phyloP scores from a whole-genome alignment of 2,329 filamentous ascomycete species.

The Clarireedia paspali region DNA sequence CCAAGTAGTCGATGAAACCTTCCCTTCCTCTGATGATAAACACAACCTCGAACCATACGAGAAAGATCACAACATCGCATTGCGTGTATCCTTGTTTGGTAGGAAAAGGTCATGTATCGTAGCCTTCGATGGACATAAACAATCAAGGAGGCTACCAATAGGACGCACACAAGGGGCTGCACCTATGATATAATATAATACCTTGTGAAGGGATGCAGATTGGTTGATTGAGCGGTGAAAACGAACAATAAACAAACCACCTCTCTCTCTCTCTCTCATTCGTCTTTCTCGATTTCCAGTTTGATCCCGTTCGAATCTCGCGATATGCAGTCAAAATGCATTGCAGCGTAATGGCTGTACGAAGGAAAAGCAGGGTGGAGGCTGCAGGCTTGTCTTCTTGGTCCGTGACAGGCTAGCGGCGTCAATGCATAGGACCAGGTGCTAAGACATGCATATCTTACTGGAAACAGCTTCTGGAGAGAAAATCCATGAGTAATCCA shows the following conservation, averaged over 20 bases:
- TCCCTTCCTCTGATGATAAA: no score
- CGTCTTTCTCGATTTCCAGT: background rate
- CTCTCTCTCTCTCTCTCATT: background rate
- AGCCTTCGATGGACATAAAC: constrained; percentile 3
- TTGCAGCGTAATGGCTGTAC: background rate
- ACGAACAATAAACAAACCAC: background rate
- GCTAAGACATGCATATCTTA: background rate
- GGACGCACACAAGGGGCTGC: no score
- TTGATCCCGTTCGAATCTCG: constrained; percentile 4
- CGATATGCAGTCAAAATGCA: constrained; percentile 1
- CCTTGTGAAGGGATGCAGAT: background rate
- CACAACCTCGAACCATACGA: no score
- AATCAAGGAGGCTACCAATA: constrained; percentile 7
- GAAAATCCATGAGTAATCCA: background rate
- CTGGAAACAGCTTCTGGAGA: background rate
- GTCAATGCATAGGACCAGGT: constrained; percentile 2
- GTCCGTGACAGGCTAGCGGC: constrained; percentile 4
- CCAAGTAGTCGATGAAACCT: no score
- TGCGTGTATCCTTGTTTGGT: no score
- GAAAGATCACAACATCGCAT: no score
- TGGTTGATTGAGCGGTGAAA: constrained; percentile 4
- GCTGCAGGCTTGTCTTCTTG: background rate
- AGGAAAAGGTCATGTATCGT: background rate
- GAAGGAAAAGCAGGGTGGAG: background rate
- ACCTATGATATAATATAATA: background rate